These are phyloP conservation scores for Tetrahymena borealis DNA, from an alignment of 73 alveolate genomes.

Conservation along the genomic window DNA sequence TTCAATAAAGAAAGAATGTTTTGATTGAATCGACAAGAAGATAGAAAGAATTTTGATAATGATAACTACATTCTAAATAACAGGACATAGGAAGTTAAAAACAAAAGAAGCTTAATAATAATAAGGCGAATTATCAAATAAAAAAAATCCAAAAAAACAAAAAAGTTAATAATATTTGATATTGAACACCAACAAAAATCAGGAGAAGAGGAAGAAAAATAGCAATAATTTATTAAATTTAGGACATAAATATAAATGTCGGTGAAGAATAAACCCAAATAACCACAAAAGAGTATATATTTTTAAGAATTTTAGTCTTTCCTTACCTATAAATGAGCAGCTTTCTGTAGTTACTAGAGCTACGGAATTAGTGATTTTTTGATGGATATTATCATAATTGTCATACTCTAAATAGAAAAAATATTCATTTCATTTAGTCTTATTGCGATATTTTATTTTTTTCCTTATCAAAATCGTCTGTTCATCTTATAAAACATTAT, in stretches of 20 bases:
- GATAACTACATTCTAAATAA: background rate
- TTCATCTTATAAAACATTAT: too few relatives aligned
- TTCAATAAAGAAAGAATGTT: background rate
- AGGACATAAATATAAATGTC: background rate
- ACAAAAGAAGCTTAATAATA: background rate
- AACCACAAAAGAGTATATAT: background rate
- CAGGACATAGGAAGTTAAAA: background rate
- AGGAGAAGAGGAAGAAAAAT: background rate
- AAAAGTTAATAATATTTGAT: background rate
- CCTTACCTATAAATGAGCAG: background rate
- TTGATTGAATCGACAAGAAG: background rate
- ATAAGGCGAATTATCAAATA: too few relatives aligned
- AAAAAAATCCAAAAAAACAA: background rate
- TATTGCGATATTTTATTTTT: too few relatives aligned
- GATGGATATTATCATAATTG: too few relatives aligned
- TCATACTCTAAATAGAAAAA: too few relatives aligned
- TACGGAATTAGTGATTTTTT: too few relatives aligned
- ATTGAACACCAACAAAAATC: background rate
- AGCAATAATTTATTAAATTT: background rate
- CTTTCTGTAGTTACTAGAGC: too few relatives aligned
- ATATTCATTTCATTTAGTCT: too few relatives aligned
- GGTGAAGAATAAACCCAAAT: background rate
- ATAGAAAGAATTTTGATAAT: background rate
- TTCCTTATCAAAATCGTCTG: too few relatives aligned
- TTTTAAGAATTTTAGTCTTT: background rate